These are phyloP conservation scores for Aegilops longissima DNA, from an alignment of 176 grass and related monocot genomes.

Conservation along the genomic window DNA sequence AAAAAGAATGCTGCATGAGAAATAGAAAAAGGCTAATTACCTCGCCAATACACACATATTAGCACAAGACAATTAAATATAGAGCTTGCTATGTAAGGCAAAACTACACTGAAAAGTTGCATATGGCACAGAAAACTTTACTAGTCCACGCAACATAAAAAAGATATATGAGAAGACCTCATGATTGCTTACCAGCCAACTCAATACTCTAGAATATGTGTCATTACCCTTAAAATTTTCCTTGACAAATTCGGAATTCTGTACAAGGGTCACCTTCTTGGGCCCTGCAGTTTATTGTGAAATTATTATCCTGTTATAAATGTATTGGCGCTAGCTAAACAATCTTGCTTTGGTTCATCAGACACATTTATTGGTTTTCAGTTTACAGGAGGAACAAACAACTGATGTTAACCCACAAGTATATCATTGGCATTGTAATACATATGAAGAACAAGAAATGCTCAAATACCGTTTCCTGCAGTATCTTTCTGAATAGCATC, in stretches of 20 bases:
- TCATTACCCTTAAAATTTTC: conserved; percentile 70
- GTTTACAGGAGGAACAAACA: not conserved
- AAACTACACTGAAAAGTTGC: not conserved
- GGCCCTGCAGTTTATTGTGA: conserved; percentile 23
- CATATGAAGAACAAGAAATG: conserved; percentile 11
- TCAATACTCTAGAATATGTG: conserved; percentile 66
- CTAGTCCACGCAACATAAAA: not conserved
- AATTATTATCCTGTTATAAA: not conserved
- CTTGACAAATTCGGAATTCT: conserved; percentile 60
- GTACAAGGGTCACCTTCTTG: conserved; percentile 28
- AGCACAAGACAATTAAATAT: not conserved
- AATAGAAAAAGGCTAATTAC: conserved; percentile 6
- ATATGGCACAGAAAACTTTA: not conserved
- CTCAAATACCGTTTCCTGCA: conserved; percentile 50
- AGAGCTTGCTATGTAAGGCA: not conserved
- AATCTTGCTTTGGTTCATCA: conserved; percentile 2
- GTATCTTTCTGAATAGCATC: conserved; percentile 55
- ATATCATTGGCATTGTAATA: not conserved
- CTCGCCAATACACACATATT: not conserved
- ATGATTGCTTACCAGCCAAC: conserved; percentile 80
- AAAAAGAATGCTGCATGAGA: conserved; percentile 72
- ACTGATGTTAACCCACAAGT: not conserved
- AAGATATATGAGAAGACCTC: not conserved
- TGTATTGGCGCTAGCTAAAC: not conserved
- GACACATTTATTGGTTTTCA: not conserved